Percentiles rank a stretch among this genome's conserved stretches.
phyloP scores from a whole-genome alignment of 306 rosid genomes.

The Elaeagnus macrophylla region DNA sequence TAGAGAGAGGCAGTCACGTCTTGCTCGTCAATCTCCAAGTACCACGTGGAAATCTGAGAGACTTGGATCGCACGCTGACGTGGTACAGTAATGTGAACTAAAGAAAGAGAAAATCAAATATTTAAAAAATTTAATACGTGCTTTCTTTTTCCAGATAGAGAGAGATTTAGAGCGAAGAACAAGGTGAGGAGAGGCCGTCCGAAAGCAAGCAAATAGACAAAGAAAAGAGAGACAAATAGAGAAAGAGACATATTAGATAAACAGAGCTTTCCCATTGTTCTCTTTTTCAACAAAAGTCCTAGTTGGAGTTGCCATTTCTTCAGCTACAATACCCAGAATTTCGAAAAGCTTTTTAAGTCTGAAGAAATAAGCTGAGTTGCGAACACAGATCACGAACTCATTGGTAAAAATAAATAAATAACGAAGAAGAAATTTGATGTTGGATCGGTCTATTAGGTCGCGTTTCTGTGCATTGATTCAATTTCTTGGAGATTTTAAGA shows the following conservation, averaged over 20 bases:
- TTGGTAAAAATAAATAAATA: background rate
- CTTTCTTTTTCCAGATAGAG: background rate
- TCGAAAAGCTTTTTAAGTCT: background rate
- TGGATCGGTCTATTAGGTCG: too few relatives aligned
- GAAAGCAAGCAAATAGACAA: constrained; percentile 11
- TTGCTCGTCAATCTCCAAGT: constrained; percentile 29
- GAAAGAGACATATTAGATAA: background rate
- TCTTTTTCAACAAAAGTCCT: constrained; percentile 24
- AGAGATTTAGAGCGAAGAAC: constrained; percentile 38
- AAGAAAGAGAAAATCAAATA: too few relatives aligned
- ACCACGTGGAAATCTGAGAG: constrained; percentile 47
- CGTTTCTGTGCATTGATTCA: too few relatives aligned
- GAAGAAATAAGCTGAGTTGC: constrained; percentile 5
- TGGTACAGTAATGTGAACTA: too few relatives aligned
- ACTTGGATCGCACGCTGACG: constrained; percentile 60
- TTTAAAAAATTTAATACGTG: too few relatives aligned
- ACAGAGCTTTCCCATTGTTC: constrained; percentile 8
- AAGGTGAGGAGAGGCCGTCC: constrained; percentile 54
- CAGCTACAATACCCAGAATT: constrained; percentile 4
- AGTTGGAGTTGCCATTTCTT: constrained; percentile 25
- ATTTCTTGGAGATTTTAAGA: too few relatives aligned
- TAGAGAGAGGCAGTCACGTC: constrained; percentile 51
- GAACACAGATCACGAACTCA: constrained; percentile 20
- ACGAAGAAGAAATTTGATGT: constrained; percentile 4
- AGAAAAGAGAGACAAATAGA: background rate